These are phyloP conservation scores for Leishmania arabica DNA, from an alignment of 208 protist species.

Conservation along the genomic window DNA sequence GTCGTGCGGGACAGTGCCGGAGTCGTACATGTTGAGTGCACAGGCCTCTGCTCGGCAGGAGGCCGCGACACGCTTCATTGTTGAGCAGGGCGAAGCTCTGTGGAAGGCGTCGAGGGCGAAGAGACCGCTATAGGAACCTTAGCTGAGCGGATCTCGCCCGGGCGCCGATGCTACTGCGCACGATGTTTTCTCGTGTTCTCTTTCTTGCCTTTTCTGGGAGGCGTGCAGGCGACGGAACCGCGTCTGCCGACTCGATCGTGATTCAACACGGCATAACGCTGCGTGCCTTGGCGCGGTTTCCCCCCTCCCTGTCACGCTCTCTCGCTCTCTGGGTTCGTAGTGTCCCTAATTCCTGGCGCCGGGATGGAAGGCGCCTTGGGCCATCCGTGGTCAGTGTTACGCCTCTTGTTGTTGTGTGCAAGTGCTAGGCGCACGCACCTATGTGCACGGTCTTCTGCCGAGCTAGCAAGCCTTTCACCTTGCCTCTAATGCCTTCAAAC, in stretches of 20 bases:
- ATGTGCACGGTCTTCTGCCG: neutral
- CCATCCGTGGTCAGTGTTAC: neutral
- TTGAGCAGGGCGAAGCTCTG: slow-evolving; percentile 40
- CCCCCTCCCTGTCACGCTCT: neutral
- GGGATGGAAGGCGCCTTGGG: neutral
- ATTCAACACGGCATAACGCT: neutral
- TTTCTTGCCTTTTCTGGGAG: neutral
- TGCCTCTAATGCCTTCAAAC: neutral
- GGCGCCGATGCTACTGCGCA: neutral
- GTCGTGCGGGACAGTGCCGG: slow-evolving; percentile 70
- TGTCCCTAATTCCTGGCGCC: neutral
- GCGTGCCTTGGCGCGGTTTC: neutral
- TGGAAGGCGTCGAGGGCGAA: slow-evolving; percentile 20
- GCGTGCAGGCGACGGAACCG: neutral
- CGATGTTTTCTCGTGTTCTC: too few relatives aligned
- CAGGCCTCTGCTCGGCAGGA: slow-evolving; percentile 49
- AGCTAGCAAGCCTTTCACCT: neutral
- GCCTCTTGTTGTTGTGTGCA: neutral
- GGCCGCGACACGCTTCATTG: slow-evolving; percentile 49
- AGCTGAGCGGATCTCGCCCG: neutral
- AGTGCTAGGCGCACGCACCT: neutral
- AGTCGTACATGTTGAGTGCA: slow-evolving; percentile 61
- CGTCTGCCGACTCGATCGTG: neutral
- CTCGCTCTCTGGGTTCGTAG: neutral
- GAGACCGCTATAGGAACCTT: neutral